Percentiles rank a stretch among this genome's conserved stretches.
phyloP scores from a whole-genome alignment of 225 moss, liverwort and hornwort species.

The Bryum argenteum region DNA sequence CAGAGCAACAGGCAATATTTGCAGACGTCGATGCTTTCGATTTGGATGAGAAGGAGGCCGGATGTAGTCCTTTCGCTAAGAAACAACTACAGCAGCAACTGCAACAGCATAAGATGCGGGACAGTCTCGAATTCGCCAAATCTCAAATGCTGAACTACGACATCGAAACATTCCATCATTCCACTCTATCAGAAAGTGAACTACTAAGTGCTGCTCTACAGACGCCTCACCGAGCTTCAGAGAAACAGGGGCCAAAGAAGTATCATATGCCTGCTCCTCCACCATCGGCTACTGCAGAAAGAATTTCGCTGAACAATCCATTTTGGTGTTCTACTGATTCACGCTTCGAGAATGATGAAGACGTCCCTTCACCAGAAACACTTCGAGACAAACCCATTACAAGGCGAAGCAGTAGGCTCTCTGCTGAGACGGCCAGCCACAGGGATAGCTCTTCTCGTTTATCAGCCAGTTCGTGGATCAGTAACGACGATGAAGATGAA shows the following conservation, averaged over 20 bases:
- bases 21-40: conserved; percentile 92
- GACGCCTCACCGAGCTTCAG: conserved; percentile 53
- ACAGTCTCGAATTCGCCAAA: conserved; percentile 52
- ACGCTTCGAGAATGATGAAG: conserved; percentile 17
- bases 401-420: conserved; percentile 44
- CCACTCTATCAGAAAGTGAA: conserved; percentile 44
- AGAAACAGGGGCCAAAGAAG: conserved; percentile 26
- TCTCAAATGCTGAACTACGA: conserved; percentile 40
- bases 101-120: conserved; percentile 40
- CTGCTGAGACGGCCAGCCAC: conserved; percentile 27
- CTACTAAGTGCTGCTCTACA: conserved; percentile 71
- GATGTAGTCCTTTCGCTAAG: conserved; percentile 50
- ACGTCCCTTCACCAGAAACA: conserved; percentile 43
- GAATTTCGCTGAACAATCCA: conserved; percentile 21
- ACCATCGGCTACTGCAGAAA: conserved; percentile 18
- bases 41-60: conserved; percentile 77
- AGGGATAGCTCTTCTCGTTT: conserved; percentile 33
- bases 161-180: conserved; percentile 43
- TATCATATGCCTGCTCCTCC: conserved; percentile 24
- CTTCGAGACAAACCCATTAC: conserved; percentile 39
- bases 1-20: conserved; percentile 82
- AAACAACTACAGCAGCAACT: conserved; percentile 46
- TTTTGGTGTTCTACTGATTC: conserved; percentile 23
- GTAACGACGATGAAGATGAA: conserved; percentile 38
- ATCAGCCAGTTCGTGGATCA: conserved; percentile 48